Base-by-base conservation (phyloP, 2,329 filamentous ascomycete species). In the Ambrosiella xylebori region DNA sequence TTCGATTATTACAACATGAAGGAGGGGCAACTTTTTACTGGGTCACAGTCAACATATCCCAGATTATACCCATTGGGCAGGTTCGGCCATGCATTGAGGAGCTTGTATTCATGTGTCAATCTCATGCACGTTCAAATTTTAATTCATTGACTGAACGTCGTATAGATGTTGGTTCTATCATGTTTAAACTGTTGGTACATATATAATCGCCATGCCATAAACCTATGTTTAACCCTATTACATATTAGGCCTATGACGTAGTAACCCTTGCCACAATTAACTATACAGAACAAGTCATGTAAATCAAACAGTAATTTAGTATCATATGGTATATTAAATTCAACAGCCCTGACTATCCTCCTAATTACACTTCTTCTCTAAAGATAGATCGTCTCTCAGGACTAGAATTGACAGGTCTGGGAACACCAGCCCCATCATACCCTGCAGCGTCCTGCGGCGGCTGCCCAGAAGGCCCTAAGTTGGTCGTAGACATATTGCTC, bases 301-400 rank as follows among this genome's bases (percentile, higher is more conserved):
- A 27, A 27, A 27, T 27, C 27, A 27, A 27, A 27, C 27, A 27
- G 27, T 27, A 27, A 27, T 27, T 27, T 27, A 3, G 27, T 41
- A n/a, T n/a, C n/a, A n/a, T 41, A 12, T 41, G 8, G 3, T 17
- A 13, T 3, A 47, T 8, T 47, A 13, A 47, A 8, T 17, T 8
- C 44, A 17, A 8, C 1, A 47, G 8, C 44, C 44, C 2, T 47
- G n/a, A 13, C n/a, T 11, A 47, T 8, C n/a, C 11, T 15, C n/a
- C 44, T 41, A 41, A 47, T 69, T 68, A 86, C 66, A 88, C 76
- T 62, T 85, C 77, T 71, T 88, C 85, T 60, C 76, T 74, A 65
- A 88, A 88, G 63, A 85, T 76, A 61, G 82, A 86, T 66, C 78
- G 77, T 68, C 84, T 74, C 71, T 85, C 83, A 7, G 78, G 78